Evolutionary conservation across 352 stramenopile species (phyloP), one percentile per base, ranked within the genome.

Genomic region (Globisporangium takayamanum): DNA sequence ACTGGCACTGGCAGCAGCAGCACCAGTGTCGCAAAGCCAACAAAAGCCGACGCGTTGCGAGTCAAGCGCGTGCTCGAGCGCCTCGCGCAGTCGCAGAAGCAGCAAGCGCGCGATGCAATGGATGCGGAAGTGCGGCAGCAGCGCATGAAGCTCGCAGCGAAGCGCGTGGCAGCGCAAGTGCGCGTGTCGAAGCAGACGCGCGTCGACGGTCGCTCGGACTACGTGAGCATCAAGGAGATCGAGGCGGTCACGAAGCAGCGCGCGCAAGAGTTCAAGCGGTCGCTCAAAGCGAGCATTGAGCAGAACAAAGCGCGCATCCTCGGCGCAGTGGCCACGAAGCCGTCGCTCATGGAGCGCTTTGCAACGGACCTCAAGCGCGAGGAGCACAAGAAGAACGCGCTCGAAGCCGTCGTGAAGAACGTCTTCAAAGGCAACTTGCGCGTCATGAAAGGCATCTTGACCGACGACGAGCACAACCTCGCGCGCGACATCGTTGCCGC

Each of bases 321-420:
- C 14, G 68, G 59, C 22, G 74, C 79, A 11, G 69, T 79, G 18
- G 74, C 82, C 11, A 30, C 69, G 5, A 73, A 70, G 41, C 78
- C 82, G 18, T 84, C 77, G 53, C 73, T 92, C 47, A 89, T 92
- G 78, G 82, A 92, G 64, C 69, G 79, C 10, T 92, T 89, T 61
- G 72, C 73, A 10, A 92, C 80, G 1, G 68, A 72, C 7, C 65
- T 89, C 15, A 78, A 92, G 70, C 80, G 80, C 15, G 79, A 89
- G 39, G 73, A 84, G 30, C 74, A 88, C 67, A 87, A 83, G 68
- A 76, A 77, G 41, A 67, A 81, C 26, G 82, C 82, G 7, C 64
- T 92, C 4, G 76, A 85, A 60, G 71, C 75, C 1, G 79, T 92
- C 2, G 80, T 92, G 20, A 83, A 76, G 51, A 88, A 84, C 22